These are phyloP conservation scores for Jamesozyma lodderae DNA, from an alignment of 805 yeast genomes.

Conservation along the genomic window DNA sequence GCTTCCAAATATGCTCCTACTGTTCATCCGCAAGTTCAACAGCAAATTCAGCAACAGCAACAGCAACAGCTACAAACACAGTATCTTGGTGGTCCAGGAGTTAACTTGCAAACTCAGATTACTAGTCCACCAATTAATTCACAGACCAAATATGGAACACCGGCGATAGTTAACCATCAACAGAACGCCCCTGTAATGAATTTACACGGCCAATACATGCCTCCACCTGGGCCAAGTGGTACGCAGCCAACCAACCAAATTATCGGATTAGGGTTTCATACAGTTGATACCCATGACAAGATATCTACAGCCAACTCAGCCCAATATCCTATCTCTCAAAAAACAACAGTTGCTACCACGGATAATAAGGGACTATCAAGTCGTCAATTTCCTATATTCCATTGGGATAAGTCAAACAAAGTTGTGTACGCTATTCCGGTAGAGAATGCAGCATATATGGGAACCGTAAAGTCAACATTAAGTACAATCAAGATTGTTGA, in stretches of 20 bases:
- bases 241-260: not conserved
- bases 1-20: constrained; percentile 36
- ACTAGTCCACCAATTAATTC: too few species aligned
- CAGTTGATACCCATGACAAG: not conserved
- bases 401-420: constrained; percentile 47
- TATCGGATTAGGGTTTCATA: constrained; percentile 1
- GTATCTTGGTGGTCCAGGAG: not conserved
- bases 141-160: too few species aligned
- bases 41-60: constrained; percentile 3
- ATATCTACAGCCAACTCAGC: not conserved
- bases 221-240: too few species aligned
- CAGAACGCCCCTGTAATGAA: not conserved
- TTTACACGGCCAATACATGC: not conserved
- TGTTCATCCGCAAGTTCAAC: constrained; percentile 24
- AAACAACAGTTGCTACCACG: constrained; percentile 9
- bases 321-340: not conserved
- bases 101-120: not conserved
- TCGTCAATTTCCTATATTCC: constrained; percentile 69
- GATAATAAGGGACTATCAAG: constrained; percentile 47
- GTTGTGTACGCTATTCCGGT: constrained; percentile 39
- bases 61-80: constrained; percentile 2
- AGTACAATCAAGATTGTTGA: constrained; percentile 32
- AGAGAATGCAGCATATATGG: constrained; percentile 18
- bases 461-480: constrained; percentile 4
- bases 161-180: not conserved